These are phyloP conservation scores for Atractiella rhizophila DNA, from an alignment of 768 basidiomycete genomes.

Conservation along the genomic window DNA sequence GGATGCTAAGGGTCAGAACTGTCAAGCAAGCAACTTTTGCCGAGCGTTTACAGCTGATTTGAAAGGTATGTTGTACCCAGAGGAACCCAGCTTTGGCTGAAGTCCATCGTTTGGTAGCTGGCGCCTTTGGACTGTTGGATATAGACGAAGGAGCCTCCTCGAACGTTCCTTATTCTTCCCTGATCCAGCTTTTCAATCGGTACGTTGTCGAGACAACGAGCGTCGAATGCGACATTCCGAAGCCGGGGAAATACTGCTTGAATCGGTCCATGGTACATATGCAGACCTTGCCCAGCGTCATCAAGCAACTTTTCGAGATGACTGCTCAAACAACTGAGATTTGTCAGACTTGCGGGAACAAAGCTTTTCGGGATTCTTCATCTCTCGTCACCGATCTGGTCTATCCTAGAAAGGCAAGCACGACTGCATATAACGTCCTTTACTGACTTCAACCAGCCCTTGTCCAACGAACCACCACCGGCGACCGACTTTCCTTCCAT, in stretches of 20 bases:
- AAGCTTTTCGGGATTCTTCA: constrained; percentile 47
- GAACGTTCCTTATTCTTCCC: constrained; percentile 35
- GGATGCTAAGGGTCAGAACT: constrained; percentile 77
- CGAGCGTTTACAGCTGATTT: constrained; percentile 70
- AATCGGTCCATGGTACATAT: constrained; percentile 14
- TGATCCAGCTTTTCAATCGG: constrained; percentile 85
- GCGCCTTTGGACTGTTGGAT: constrained; percentile 70
- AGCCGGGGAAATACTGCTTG: constrained; percentile 24
- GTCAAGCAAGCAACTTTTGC: constrained; percentile 91
- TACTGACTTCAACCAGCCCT: constrained; percentile 11
- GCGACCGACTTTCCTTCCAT: constrained; percentile 38
- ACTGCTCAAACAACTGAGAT: constrained; percentile 47
- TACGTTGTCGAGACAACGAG: constrained; percentile 65
- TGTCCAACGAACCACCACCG: constrained; percentile 20
- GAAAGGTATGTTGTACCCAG: constrained; percentile 49
- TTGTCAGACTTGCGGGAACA: constrained; percentile 47
- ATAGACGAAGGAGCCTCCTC: constrained; percentile 45
- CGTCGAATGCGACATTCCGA: constrained; percentile 31
- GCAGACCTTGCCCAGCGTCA: constrained; percentile 35
- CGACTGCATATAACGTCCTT: not conserved
- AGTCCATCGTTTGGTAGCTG: constrained; percentile 20
- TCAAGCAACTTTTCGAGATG: constrained; percentile 66
- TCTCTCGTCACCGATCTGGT: constrained; percentile 62
- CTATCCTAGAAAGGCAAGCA: constrained; percentile 55
- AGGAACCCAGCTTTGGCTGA: too few species aligned